These are phyloP conservation scores for Leishmania turanica DNA, from an alignment of 208 protist genomes.

Conservation along the genomic window DNA sequence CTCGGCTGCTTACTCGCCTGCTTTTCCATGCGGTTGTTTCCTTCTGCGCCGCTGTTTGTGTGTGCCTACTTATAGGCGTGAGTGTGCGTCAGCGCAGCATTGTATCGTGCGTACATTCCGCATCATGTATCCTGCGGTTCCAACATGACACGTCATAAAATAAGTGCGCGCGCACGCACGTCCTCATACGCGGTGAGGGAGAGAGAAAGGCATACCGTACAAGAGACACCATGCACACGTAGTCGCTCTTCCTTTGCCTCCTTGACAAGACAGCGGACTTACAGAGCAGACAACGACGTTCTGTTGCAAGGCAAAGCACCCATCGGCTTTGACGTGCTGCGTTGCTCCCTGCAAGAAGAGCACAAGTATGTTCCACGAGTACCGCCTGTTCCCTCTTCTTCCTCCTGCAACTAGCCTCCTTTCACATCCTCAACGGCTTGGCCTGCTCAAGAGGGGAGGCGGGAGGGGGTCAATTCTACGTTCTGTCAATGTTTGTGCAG, in stretches of 20 bases:
- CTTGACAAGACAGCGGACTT: neutral
- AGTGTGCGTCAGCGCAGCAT: neutral
- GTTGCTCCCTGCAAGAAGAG: neutral
- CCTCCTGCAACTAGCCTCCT: neutral
- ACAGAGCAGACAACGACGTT: neutral
- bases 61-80: neutral
- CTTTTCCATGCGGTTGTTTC: neutral
- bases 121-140: constrained; percentile 34
- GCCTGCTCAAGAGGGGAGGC: neutral
- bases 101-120: constrained; percentile 13
- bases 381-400: neutral
- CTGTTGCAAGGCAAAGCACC: no score
- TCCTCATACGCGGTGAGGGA: neutral
- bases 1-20: neutral
- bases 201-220: neutral
- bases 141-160: constrained; percentile 31
- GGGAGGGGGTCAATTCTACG: neutral
- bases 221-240: neutral
- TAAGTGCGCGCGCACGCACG: constrained; percentile 3
- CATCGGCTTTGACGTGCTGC: neutral
- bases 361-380: neutral
- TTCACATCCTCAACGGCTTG: neutral
- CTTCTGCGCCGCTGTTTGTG: neutral
- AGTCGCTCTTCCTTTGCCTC: neutral
- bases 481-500: neutral